Evolutionary conservation across 331 rosid species (phyloP), one percentile per base, ranked within the genome.

Genomic region (Phaseolus coccineus): DNA sequence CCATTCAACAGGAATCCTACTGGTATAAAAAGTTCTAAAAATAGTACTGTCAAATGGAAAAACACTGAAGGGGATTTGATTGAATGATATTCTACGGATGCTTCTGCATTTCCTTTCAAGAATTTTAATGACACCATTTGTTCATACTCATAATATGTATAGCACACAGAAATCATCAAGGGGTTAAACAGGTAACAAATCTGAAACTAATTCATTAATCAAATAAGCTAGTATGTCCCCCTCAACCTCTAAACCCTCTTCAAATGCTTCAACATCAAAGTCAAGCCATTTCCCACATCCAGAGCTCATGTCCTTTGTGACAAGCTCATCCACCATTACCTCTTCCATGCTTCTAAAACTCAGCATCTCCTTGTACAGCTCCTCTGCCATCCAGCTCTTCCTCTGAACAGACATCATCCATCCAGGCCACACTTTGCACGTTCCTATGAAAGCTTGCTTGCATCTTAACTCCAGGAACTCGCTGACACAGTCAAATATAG

Each of bases 271-370:
- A 19, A 65, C 31, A 30, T 84, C 85, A 48, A 91, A 90, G 86
- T 89, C 86, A 8, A 90, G 82, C 98, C 98, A 95, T 87, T 81
- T 91, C 28, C 97, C 98, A 13, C 9, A 39, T 48, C 81, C 81
- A 40, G 85, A 87, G 89, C 96, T 92, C 97, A 95, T 95, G 76
- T 92, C 96, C 85, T 80, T 92, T 74, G 50, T 73, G 16, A 95
- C 91, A 71, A 95, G 92, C 77, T 90, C 97, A 81, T 95, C 98
- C 62, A 86, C 87, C 91, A 87, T 81, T 59, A 65, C 70, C 48
- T 91, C 98, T 71, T 77, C 92, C 88, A 82, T 82, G 85, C 72
- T 81, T 85, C 80, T 89, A 86, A 88, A 87, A 62, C 87, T 77
- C 69, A 55, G 59, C 55, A 95, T 87, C 83, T 90, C 97, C 73